Evolutionary conservation across 176 grass and related monocot genomes (phyloP).

Genomic region (Pontederia paniculata): DNA sequence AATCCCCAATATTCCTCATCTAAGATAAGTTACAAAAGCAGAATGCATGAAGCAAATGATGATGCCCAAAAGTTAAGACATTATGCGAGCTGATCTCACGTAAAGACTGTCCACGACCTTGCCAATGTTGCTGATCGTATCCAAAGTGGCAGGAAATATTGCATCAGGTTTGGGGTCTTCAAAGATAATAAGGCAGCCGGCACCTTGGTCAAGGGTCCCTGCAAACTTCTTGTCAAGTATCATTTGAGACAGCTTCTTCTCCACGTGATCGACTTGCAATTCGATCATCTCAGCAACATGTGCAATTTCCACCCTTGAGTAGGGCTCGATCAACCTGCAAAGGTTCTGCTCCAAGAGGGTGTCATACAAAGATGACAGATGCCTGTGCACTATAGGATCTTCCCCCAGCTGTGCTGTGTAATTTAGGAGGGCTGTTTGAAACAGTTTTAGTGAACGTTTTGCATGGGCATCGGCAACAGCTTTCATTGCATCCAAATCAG

Average conservation of each 20-base stretch:
- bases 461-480: conserved; percentile 56
- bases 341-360: conserved; percentile 80
- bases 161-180: conserved; percentile 57
- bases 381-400: conserved; percentile 66
- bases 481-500: conserved; percentile 95
- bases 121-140: conserved; percentile 62
- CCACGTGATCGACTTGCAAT: conserved; percentile 54
- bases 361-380: conserved; percentile 72
- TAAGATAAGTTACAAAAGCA: too few species aligned
- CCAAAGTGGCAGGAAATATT: conserved; percentile 69
- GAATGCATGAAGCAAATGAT: background rate
- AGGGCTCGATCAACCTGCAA: conserved; percentile 72
- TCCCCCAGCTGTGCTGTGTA: conserved; percentile 67
- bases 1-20: too few species aligned
- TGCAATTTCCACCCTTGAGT: conserved; percentile 63
- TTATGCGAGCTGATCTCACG: conserved; percentile 70
- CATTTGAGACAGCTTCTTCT: conserved; percentile 80
- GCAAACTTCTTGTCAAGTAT: conserved; percentile 85
- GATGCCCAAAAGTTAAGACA: conserved; percentile 29
- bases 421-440: conserved; percentile 58
- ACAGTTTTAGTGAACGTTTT: conserved; percentile 66
- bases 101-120: conserved; percentile 77
- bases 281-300: conserved; percentile 66
- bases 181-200: conserved; percentile 77
- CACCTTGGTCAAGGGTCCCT: conserved; percentile 65